Evolutionary conservation across 345 rosid genomes (phyloP).

Genomic region (Trapa incisa): DNA sequence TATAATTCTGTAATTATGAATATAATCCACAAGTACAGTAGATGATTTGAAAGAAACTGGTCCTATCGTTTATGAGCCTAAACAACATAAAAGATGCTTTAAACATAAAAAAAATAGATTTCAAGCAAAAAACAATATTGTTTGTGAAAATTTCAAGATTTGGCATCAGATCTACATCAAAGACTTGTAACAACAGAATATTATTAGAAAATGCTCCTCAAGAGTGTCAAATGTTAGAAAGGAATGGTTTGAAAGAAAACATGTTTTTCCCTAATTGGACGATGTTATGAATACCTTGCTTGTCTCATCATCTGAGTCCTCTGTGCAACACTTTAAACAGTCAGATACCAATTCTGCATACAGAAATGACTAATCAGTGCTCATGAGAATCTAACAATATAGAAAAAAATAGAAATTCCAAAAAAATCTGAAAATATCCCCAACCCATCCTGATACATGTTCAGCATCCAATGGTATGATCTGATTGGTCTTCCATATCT

Average conservation of each 20-base stretch:
- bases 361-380: conserved; percentile 8
- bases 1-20: too few relatives aligned
- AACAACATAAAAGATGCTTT: too few relatives aligned
- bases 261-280: neutral
- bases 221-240: neutral
- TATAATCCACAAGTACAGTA: too few relatives aligned
- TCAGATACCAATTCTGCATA: conserved; percentile 79
- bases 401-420: too few relatives aligned
- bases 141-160: neutral
- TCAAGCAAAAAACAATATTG: too few relatives aligned
- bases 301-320: conserved; percentile 78
- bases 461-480: neutral
- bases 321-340: conserved; percentile 90
- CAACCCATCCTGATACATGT: neutral
- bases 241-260: neutral
- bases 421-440: too few relatives aligned
- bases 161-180: neutral
- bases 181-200: neutral
- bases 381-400: neutral
- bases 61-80: too few relatives aligned
- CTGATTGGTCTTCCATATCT: neutral
- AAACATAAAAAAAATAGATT: too few relatives aligned
- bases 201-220: neutral
- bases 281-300: conserved; percentile 48
- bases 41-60: too few relatives aligned